Evolutionary conservation across 2,329 filamentous ascomycete genomes (phyloP), one percentile per base, ranked within the genome.

Genomic region (Paracoccidioides lutzii): DNA sequence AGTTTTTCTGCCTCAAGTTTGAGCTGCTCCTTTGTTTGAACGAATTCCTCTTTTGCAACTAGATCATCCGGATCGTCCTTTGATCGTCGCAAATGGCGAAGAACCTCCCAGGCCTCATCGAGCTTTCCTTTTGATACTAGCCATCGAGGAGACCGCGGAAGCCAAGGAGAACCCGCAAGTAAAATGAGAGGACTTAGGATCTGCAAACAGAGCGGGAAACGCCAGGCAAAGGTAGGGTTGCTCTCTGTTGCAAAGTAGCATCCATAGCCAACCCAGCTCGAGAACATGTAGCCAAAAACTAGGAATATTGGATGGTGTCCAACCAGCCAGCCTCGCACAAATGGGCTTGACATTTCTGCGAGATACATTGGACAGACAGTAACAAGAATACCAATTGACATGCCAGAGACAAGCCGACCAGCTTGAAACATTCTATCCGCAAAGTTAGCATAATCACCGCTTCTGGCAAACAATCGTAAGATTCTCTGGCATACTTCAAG

Each of bases 111-210:
- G 0, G 77, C 77, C 57, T 79, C 73, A 1, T 76, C 72, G 1
- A 66, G 61, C 10, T 68, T 68, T 0, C 75, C 76, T 57, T 76
- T 73, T 0, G 71, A 71, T 42, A 78, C 67, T 10, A 78, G 65
- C 77, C 77, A 79, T 7, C 76, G 67, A 0, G 77, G 76, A 0
- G 76, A 78, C 37, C 67, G 65, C 10, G 75, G 74, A 4, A 77
- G 66, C 69, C 70, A 75, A 6, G 68, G 64, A 2, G 71, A 73
- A 0, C 71, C 72, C 4, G 67, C 9, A 1, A 75, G 65, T 32
- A 77, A 62, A 10, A 75, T 63, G 15, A 73, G 52, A 1, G 74
- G 70, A 1, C 66, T 65, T 5, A 76, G 54, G 37, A 68, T 68
- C 50, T 75, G 72, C 40, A 76, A 64, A 43, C 65, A 67, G 5